Base-by-base conservation (phyloP, 257 asterid genomes). In the Plantago elongata region DNA sequence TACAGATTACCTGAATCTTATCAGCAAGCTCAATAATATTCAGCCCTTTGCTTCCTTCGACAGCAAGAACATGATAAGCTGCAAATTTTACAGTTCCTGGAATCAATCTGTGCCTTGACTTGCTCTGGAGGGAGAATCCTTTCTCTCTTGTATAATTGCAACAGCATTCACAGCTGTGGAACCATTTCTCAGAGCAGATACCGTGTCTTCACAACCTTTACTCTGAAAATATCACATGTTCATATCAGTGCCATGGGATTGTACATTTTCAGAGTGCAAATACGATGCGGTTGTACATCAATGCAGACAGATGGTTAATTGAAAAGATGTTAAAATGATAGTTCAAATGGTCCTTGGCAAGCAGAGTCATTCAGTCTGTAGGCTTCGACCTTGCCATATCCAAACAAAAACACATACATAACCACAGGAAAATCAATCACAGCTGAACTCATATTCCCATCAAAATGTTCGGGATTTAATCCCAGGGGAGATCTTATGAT, bases 31-130 rank as follows among this genome's bases (percentile, higher is more conserved):
- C 99, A 64, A 90, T 78, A 51, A 93, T 97, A 64, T 87, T 89
- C 58, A 93, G 72, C 57, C 99, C 99, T 74, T 82, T 85, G 88
- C 90, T 86, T 71, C 97, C 99, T 74, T 90, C 99, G 40, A 93
- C 92, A 72, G 99, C 95, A 72, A 93, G 99, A 63, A 93, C 96
- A 78, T 93, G 99, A 71, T 93, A 93, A 54, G 99, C 99, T 74
- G 99, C 99, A 84, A 89, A 93, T 69, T 93, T 93, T 58, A 93
- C 97, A 15, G 99, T 93, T 75, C 99, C 99, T 7, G 99, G 99
- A 54, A 97, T 93, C 72, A 93, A 72, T 30, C 97, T 87, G 77
- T 93, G 99, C 81, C 87, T 82, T 60, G 97, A 85, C 76, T 72
- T 90, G 61, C 95, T 94, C 66, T 89, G 97, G 55, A 68, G 79